phyloP scores from a whole-genome alignment of 1,284 basidiomycete genomes.

The Trichosporon sp. region DNA sequence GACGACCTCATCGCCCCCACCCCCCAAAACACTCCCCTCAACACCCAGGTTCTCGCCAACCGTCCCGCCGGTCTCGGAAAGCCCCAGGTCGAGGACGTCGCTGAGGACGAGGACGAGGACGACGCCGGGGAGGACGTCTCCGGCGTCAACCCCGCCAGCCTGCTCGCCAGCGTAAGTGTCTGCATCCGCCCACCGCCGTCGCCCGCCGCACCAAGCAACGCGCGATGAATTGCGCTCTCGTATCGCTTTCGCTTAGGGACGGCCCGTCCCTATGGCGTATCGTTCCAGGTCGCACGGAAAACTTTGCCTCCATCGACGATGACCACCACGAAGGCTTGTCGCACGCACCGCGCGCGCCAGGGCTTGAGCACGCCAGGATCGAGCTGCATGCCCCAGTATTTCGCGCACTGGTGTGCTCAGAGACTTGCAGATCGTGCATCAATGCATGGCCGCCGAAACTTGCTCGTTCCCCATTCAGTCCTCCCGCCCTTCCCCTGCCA shows the following conservation, averaged over 20 bases:
- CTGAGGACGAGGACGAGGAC: constrained; percentile 54
- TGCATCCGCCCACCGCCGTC: not conserved
- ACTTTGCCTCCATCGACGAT: not conserved
- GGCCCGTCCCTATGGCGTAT: not conserved
- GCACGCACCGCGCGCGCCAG: constrained; percentile 1
- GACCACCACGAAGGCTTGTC: not conserved
- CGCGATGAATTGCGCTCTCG: not conserved
- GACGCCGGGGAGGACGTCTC: constrained; percentile 53
- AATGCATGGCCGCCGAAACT: not conserved
- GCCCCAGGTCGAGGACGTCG: constrained; percentile 65
- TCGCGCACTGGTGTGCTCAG: not conserved
- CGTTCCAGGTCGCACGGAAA: not conserved
- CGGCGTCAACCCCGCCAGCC: constrained; percentile 46
- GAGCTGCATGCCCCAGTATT: not conserved
- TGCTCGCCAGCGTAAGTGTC: constrained; percentile 48
- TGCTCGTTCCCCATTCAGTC: not conserved
- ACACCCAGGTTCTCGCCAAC: constrained; percentile 62
- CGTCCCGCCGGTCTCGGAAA: constrained; percentile 60
- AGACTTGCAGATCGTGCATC: not conserved
- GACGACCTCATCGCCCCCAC: constrained; percentile 59
- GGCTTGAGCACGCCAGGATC: constrained; percentile 2
- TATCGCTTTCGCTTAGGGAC: not conserved
- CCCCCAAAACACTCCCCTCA: constrained; percentile 74
- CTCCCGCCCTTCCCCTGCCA: not conserved
- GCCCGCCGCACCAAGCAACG: not conserved